These are phyloP conservation scores for Solanum chacoense DNA, from an alignment of 305 asterid species.

Conservation along the genomic window DNA sequence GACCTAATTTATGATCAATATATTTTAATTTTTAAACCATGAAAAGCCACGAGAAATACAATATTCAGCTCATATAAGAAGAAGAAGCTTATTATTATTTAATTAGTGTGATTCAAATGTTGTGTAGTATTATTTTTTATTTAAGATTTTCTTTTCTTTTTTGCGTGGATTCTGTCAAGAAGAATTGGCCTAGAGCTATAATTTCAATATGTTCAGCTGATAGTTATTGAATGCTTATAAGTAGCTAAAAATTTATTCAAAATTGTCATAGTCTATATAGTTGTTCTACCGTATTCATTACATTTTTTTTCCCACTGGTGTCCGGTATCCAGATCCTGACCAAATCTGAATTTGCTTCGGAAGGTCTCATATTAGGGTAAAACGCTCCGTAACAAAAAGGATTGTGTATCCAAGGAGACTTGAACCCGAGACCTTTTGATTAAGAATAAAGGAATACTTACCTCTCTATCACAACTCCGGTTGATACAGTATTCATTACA, in stretches of 20 bases:
- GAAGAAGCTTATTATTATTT: not conserved
- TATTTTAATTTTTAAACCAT: not conserved
- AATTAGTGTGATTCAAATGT: not conserved
- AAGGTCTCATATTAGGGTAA: not conserved
- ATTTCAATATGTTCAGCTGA: not conserved
- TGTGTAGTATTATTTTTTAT: not conserved
- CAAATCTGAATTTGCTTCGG: accelerated
- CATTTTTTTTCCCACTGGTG: accelerated
- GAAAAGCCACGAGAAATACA: not conserved
- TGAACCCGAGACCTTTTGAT: not conserved
- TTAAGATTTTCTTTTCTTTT: not conserved
- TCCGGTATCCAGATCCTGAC: accelerated
- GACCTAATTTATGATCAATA: not conserved
- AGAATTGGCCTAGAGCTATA: not conserved
- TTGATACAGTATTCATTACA: not conserved
- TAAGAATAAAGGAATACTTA: too few species aligned
- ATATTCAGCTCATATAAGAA: not conserved
- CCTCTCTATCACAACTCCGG: too few species aligned
- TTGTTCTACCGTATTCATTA: not conserved
- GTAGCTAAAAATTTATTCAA: not conserved
- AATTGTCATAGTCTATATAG: not conserved
- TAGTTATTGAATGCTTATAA: not conserved
- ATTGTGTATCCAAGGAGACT: too few species aligned
- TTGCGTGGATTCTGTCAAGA: not conserved
- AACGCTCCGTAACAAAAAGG: accelerated